Base-by-base conservation (phyloP, 306 rosid species). In the Alnus rubra region DNA sequence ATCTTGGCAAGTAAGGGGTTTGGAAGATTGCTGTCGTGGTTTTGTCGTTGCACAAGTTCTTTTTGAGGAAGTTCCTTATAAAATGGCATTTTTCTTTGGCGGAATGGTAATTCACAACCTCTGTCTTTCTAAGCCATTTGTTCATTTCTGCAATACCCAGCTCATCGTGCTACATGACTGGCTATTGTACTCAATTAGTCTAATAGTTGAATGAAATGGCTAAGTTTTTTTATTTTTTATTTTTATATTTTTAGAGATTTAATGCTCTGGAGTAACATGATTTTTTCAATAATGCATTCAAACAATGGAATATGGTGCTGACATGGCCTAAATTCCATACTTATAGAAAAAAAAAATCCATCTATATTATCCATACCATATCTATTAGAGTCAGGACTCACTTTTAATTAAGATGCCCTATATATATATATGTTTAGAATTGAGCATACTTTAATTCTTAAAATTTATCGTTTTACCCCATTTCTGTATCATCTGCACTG, bases 1-100 rank as follows among this genome's bases (percentile, higher is more conserved):
- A 15, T 65, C 71, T 37, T 35, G 49, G 71, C 10, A 9, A 65
- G 48, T 35, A 37, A 35, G 44, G 48, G 71, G 11, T 31, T n/a
- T 59, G 74, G 35, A 70, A 11, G 70, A 75, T 9, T 51, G 23
- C 51, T 49, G 62, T 78, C 4, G 13, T 74, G 51, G 3, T 79
- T 75, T 63, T 53, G 64, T 75, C 9, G 18, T 1, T 47, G 76
- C 31, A 39, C 9, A 52, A n/a, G 31, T 62, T 48, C 65, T n/a
- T 45, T 23, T 33, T 48, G 31, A 52, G 76, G 48, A 78, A 50
- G n/a, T 77, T 31, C 35, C 42, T 28, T 45, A 31, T 50, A 28
- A 23, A 65, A 51, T 3, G 30, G 42, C 39, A 23, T 16, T 51
- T 39, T 15, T 55, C 48, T 74, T 12, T 63, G 77, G 71, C 47